These are phyloP conservation scores for Tetrapisispora namnaoensis DNA, from an alignment of 805 yeast species.

Conservation along the genomic window DNA sequence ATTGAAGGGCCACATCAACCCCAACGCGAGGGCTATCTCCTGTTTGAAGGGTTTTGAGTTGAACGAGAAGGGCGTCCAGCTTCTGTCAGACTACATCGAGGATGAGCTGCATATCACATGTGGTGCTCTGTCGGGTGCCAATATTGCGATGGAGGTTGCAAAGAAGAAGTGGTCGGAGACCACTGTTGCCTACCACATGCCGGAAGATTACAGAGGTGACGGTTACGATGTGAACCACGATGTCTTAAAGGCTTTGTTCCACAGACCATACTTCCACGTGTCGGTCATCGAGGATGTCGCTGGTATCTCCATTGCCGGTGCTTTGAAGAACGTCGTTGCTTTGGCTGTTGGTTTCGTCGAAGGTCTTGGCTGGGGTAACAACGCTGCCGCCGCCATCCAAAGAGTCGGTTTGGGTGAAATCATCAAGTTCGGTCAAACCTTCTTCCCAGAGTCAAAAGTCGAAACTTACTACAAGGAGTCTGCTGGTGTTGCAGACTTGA, in stretches of 20 bases:
- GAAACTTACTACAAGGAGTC: slow-evolving; percentile 86
- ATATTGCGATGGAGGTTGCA: slow-evolving; percentile 95
- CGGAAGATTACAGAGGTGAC: slow-evolving; percentile 44
- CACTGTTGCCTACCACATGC: slow-evolving; percentile 81
- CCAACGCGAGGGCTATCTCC: slow-evolving; percentile 76
- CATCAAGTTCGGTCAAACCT: slow-evolving; percentile 71
- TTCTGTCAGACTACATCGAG: slow-evolving; percentile 69
- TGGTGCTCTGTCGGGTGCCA: slow-evolving; percentile 96
- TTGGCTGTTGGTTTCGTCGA: slow-evolving; percentile 95
- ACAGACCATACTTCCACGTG: slow-evolving; percentile 97
- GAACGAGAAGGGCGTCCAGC: slow-evolving; percentile 70
- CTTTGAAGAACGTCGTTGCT: slow-evolving; percentile 92
- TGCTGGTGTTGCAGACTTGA: slow-evolving; percentile 97
- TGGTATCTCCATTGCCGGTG: slow-evolving; percentile 95
- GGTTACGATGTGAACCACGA: slow-evolving; percentile 51
- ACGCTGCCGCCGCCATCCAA: slow-evolving; percentile 96
- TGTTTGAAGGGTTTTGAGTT: slow-evolving; percentile 95
- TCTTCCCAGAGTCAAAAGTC: slow-evolving; percentile 65
- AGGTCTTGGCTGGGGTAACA: slow-evolving; percentile 98
- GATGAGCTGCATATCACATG: slow-evolving; percentile 78
- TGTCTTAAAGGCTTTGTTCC: slow-evolving; percentile 76
- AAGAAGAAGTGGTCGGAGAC: slow-evolving; percentile 95
- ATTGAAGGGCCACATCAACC: slow-evolving; percentile 64
- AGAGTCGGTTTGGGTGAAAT: slow-evolving; percentile 90
- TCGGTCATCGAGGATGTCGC: slow-evolving; percentile 86